These are phyloP conservation scores for Phoma sp. DNA, from an alignment of 2,329 filamentous ascomycete genomes.

Conservation along the genomic window DNA sequence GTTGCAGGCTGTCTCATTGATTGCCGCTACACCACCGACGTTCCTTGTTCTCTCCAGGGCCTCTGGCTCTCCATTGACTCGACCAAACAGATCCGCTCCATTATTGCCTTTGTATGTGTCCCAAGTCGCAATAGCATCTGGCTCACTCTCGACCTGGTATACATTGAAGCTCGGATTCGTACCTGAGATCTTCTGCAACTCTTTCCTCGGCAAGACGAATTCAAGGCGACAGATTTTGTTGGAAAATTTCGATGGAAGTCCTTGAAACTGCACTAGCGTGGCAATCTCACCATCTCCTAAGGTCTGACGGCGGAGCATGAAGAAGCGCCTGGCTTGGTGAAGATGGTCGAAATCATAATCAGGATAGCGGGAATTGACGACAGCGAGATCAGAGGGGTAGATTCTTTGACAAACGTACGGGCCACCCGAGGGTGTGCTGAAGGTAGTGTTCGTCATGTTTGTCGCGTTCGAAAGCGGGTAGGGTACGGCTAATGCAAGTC, in stretches of 20 bases:
- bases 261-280: conserved; percentile 35
- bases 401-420: conserved; percentile 27
- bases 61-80: conserved; percentile 30
- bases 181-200: conserved; percentile 26
- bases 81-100: conserved; percentile 24
- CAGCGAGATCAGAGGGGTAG: conserved; percentile 32
- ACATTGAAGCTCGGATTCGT: conserved; percentile 34
- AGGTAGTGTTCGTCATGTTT: conserved; percentile 6
- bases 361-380: conserved; percentile 41
- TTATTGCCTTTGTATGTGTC: conserved; percentile 25
- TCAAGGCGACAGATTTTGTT: conserved; percentile 37
- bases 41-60: conserved; percentile 25
- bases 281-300: conserved; percentile 30
- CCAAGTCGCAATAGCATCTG: conserved; percentile 29
- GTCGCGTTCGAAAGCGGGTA: conserved; percentile 24
- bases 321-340: conserved; percentile 29
- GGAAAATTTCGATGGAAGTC: conserved; percentile 5
- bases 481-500: conserved; percentile 13
- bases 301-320: conserved; percentile 39
- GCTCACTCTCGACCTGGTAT: conserved; percentile 30
- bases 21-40: conserved; percentile 24
- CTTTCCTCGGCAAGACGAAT: conserved; percentile 28
- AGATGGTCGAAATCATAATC: conserved; percentile 26
- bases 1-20: conserved; percentile 31
- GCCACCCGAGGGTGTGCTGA: not conserved